Conservation (phyloP, 2,329 filamentous ascomycete species). For the Thermomyces lanuginosus region DNA sequence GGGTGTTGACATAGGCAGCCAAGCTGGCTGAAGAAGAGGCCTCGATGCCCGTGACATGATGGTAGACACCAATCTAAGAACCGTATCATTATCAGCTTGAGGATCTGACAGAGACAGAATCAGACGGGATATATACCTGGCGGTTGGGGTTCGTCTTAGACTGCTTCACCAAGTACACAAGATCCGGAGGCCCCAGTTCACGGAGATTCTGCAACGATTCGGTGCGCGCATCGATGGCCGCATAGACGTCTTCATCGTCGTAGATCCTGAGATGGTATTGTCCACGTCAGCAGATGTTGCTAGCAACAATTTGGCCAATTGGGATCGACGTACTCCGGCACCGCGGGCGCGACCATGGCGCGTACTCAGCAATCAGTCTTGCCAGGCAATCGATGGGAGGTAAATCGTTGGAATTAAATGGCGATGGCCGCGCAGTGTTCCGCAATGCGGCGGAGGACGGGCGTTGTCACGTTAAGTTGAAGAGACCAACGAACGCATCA, state of each 20-base stretch:
- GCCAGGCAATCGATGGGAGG: not conserved
- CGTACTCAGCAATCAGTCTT: slow-evolving; percentile 9
- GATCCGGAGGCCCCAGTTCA: slow-evolving; percentile 86
- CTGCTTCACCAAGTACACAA: slow-evolving; percentile 84
- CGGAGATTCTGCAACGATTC: slow-evolving; percentile 72
- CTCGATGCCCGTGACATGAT: slow-evolving; percentile 94
- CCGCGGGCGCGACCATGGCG: slow-evolving; percentile 57
- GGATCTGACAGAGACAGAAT: no score
- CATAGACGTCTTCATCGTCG: slow-evolving; percentile 70
- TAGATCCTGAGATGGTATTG: slow-evolving; percentile 49
- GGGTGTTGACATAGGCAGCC: slow-evolving; percentile 93
- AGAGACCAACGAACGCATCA: no score
- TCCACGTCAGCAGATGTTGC: slow-evolving; percentile 9
- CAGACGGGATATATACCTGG: slow-evolving; percentile 34
- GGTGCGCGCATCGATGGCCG: slow-evolving; percentile 81
- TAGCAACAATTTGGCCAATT: slow-evolving; percentile 7
- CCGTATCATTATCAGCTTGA: no score
- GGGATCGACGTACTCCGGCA: slow-evolving; percentile 48
- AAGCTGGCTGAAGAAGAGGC: slow-evolving; percentile 93
- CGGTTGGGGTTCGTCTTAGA: slow-evolving; percentile 41
- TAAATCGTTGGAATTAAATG: no score
- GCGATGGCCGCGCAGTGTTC: no score
- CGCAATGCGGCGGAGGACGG: no score
- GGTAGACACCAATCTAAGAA: slow-evolving; percentile 91
- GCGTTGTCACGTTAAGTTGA: no score